These are phyloP conservation scores for Cladorrhinum sp. DNA, from an alignment of 2,329 filamentous ascomycete genomes.

Conservation along the genomic window DNA sequence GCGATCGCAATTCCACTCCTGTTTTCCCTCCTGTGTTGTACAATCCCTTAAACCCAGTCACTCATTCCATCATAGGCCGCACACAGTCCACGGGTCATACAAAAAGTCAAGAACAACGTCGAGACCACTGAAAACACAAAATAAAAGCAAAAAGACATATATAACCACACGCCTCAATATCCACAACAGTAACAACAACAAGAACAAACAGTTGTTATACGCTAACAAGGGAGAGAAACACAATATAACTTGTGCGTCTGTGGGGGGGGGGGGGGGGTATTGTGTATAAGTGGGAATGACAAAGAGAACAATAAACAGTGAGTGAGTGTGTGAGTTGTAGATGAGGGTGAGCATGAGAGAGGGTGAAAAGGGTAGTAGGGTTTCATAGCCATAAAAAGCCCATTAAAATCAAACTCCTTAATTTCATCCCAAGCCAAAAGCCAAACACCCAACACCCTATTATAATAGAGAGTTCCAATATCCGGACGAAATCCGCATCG, in stretches of 20 bases:
- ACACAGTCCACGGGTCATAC: no score
- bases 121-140: background rate
- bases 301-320: background rate
- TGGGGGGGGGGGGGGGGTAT: conserved; percentile 2
- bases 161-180: background rate
- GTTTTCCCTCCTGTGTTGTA: no score
- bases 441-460: background rate
- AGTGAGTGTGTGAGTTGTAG: background rate
- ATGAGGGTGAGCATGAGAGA: background rate
- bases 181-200: background rate
- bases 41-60: no score
- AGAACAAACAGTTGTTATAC: background rate
- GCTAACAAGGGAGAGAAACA: conserved; percentile 6
- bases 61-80: no score
- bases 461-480: background rate
- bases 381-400: background rate
- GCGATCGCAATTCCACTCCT: no score
- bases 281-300: background rate
- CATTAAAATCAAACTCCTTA: background rate
- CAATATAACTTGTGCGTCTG: background rate
- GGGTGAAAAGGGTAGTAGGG: background rate
- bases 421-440: background rate
- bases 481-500: background rate
- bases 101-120: background rate
- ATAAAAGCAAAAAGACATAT: background rate